Conservation (phyloP, 257 asterid species). For the Dorcoceras hygrometricum region DNA sequence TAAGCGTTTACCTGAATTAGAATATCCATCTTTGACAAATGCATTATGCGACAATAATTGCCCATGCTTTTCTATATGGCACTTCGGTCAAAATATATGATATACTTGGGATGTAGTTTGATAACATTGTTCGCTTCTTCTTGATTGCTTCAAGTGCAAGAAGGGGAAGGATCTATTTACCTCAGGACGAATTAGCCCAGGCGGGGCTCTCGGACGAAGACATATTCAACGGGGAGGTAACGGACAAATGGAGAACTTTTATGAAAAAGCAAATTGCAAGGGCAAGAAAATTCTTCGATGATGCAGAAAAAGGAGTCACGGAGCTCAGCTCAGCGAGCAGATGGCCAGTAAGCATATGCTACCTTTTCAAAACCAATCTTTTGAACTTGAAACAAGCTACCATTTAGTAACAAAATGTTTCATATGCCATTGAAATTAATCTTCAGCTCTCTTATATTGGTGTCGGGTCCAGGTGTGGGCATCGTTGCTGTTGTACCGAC, state of each 20-base stretch:
- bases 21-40: not conserved
- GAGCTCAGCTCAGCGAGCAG: constrained; percentile 91
- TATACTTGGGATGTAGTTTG: not conserved
- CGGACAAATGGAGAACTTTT: constrained; percentile 89
- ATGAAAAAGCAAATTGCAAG: constrained; percentile 91
- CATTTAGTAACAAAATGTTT: not conserved
- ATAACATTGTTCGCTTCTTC: not conserved
- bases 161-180: constrained; percentile 88
- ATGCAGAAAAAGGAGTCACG: constrained; percentile 77
- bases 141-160: constrained; percentile 57
- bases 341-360: constrained; percentile 81
- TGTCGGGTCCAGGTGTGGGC: constrained; percentile 76
- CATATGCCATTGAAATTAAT: not conserved
- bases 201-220: constrained; percentile 91
- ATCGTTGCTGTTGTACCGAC: constrained; percentile 63
- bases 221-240: constrained; percentile 76
- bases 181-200: constrained; percentile 90
- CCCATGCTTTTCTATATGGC: not conserved
- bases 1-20: not conserved
- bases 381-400: not conserved
- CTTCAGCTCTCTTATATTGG: not conserved
- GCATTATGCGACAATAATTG: not conserved
- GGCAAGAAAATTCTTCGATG: constrained; percentile 85
- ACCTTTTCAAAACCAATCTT: not conserved
- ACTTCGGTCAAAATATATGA: not conserved